A percentile compares a stretch with the other conserved stretches of the same genome.
phyloP scores from a whole-genome alignment of 495 filamentous ascomycete genomes.

The Neurospora sp. region DNA sequence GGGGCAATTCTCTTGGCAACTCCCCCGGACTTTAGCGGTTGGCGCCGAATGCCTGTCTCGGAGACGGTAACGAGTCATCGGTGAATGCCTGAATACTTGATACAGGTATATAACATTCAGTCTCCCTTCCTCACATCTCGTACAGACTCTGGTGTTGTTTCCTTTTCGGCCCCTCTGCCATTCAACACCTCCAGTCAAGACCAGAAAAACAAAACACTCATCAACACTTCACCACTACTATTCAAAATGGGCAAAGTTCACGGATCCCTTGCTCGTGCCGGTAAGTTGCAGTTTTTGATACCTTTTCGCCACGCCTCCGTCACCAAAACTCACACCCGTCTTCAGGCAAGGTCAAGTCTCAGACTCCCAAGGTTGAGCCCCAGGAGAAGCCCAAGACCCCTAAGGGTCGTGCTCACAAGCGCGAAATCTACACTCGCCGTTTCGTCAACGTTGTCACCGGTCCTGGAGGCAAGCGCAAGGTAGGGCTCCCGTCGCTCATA shows the following conservation, averaged over 20 bases:
- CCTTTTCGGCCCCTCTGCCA: not conserved
- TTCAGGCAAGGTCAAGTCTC: slow-evolving; percentile 69
- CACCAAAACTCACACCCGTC: not conserved
- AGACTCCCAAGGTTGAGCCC: slow-evolving; percentile 75
- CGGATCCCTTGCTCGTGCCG: slow-evolving; percentile 91
- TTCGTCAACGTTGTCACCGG: slow-evolving; percentile 75
- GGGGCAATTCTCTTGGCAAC: not conserved
- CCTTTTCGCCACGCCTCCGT: not conserved
- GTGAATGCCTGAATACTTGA: not conserved
- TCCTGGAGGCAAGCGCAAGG: slow-evolving; percentile 78
- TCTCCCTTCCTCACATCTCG: not conserved
- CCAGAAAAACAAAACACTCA: not conserved
- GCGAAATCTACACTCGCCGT: slow-evolving; percentile 74
- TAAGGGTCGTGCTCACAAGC: slow-evolving; percentile 84
- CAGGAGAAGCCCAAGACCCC: slow-evolving; percentile 70
- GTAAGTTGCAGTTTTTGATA: slow-evolving; percentile 26
- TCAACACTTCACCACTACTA: slow-evolving; percentile 15
- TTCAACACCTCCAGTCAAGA: not conserved
- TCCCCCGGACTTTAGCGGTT: not conserved
- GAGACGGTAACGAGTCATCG: not conserved
- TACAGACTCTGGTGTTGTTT: not conserved
- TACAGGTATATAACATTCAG: not conserved
- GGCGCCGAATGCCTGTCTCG: not conserved
- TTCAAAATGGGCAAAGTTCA: slow-evolving; percentile 83
- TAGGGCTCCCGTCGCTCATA: slow-evolving; percentile 15